These are phyloP conservation scores for Paraphaeosphaeria sporulosa DNA, from an alignment of 2,329 filamentous ascomycete genomes.

Conservation along the genomic window DNA sequence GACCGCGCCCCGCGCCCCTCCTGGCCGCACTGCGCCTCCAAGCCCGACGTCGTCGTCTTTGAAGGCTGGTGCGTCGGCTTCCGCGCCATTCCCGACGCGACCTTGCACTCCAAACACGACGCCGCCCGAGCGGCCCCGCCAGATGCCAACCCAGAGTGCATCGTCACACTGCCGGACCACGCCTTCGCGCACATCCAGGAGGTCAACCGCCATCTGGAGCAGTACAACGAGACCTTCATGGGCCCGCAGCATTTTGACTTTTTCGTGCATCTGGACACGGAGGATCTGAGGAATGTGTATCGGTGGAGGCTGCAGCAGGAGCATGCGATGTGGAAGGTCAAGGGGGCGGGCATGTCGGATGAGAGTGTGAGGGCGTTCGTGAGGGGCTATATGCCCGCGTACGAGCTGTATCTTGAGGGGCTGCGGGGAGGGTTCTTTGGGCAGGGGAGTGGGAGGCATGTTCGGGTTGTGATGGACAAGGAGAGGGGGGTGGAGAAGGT, in stretches of 20 bases:
- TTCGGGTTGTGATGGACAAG: constrained; percentile 59
- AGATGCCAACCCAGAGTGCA: constrained; percentile 4
- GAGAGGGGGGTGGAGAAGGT: constrained; percentile 55
- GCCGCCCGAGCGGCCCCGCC: constrained; percentile 59
- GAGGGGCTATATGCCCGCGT: constrained; percentile 65
- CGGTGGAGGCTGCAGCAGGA: constrained; percentile 86
- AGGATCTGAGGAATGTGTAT: constrained; percentile 78
- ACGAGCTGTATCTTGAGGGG: constrained; percentile 62
- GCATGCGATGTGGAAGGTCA: constrained; percentile 68
- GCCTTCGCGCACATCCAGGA: constrained; percentile 63
- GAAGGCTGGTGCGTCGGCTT: constrained; percentile 95
- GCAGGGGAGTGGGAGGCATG: constrained; percentile 54
- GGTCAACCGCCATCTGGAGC: constrained; percentile 65
- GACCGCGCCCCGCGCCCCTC: constrained; percentile 70
- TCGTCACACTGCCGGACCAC: constrained; percentile 62
- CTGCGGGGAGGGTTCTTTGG: constrained; percentile 60
- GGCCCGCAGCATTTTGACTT: constrained; percentile 59
- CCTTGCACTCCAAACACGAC: constrained; percentile 62
- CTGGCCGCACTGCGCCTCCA: constrained; percentile 68
- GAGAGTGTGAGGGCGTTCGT: constrained; percentile 81
- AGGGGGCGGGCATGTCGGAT: constrained; percentile 81
- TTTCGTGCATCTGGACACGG: constrained; percentile 75
- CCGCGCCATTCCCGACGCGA: constrained; percentile 65
- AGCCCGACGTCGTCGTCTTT: constrained; percentile 75
- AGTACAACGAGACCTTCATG: constrained; percentile 59